Evolutionary conservation across 768 basidiomycete genomes (phyloP), one percentile per base, ranked within the genome.

Genomic region (Agrocybe chaxingu): DNA sequence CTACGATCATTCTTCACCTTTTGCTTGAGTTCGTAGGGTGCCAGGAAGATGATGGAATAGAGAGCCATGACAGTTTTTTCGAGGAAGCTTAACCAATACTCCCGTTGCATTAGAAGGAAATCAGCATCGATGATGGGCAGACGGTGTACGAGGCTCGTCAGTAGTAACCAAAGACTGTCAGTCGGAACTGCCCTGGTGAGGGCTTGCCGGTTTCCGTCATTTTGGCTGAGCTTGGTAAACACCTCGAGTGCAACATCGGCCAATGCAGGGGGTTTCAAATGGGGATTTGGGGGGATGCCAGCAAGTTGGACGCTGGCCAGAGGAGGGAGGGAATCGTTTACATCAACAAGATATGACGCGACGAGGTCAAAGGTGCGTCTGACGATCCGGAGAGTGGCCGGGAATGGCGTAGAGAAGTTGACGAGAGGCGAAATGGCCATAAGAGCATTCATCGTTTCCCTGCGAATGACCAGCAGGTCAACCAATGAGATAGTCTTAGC

Each of bases 21-120:
- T 47, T 76, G 72, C 70, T 95, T 93, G 54, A 95, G 62, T 24
- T 79, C 74, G 3, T 85, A 84, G 1, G 92, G 79, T 3, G 92
- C 82, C 48, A 95, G 72, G 74, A 93, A 98, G 18, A 85, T 81
- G 55, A 98, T 71, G 34, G 85, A 85, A 70, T 97, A 98, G 37
- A 97, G 78, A n/a, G 81, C 79, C 75, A 94, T 81, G 41, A 88
- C 74, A 46, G 77, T 70, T 57, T 88, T 89, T 72, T 95, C 90
- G 54, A 90, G 68, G 65, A 91, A 88, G 37, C 82, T 81, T 40
- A 94, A 65, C 84, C 89, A 92, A 16, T 70, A 61, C 61, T 90
- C 85, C 55, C 81, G 74, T 47, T 71, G 67, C 57, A 82, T 68
- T 54, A 87, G 67, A 60, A 82, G 69, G 64, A 91, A 89, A 67